Base-by-base conservation (phyloP, 2,329 filamentous ascomycete genomes). In the Rhynchosporium graminicola region DNA sequence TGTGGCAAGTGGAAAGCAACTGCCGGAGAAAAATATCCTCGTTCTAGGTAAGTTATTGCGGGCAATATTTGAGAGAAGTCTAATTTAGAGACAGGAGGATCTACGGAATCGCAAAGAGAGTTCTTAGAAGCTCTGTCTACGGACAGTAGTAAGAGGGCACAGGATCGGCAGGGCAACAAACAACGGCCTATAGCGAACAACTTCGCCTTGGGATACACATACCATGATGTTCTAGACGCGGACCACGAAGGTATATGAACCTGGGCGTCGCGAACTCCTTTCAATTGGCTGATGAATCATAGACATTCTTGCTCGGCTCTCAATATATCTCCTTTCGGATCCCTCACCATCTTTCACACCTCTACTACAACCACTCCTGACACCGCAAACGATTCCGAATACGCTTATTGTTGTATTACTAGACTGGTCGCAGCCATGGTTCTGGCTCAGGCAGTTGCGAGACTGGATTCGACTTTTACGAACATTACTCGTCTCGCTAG, bases 381-480 rank as follows among this genome's bases (percentile, higher is more conserved):
- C 90, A 20, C 87, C 91, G 48, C 85, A 91, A 76, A 88, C 91
- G 6, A 89, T 97, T 73, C 88, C 91, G 36, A 89, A 96, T 75
- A 96, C 91, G 52, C 83, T 96, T 64, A 84, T 98, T 66, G 90
- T 96, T 65, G 87, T 99, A 71, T 80, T 99, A n/a, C 82, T 99
- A 48, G 93, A 97, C 79, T 99, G 95, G 95, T 89, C 90, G 63
- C 87, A 95, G 73, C 95, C 95, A 13, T 97, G 95, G 87, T 81
- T 87, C 66, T 99, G 96, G 92, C 83, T 97, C 73, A 86, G 91
- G 63, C 89, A 97, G 76, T 80, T 99, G 62, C 85, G 91, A 72
- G 89, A 90, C 74, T 99, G 95, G 95, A 87, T 98, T 65, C 83
- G 92, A 51, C 83, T 98, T 33, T 80, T 99, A 68, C 87, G 89